These are phyloP conservation scores for Pseudogymnoascus sp. DNA, from an alignment of 2,329 filamentous ascomycete genomes.

Conservation along the genomic window DNA sequence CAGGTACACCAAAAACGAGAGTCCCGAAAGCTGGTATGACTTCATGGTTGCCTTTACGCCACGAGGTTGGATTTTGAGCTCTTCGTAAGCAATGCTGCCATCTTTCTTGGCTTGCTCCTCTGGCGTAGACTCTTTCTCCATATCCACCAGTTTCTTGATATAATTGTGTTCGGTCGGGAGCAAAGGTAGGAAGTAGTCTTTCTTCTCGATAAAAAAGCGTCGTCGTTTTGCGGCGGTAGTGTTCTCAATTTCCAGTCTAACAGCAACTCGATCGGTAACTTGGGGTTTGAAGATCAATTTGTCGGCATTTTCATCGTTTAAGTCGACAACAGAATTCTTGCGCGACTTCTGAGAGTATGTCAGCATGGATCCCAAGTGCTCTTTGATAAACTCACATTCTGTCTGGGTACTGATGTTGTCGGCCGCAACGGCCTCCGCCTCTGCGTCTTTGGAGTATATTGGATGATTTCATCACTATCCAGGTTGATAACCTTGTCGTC, in stretches of 20 bases:
- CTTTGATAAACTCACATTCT: not conserved
- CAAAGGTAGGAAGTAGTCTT: constrained; percentile 28
- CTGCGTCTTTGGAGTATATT: constrained; percentile 1
- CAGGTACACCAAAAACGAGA: constrained; percentile 42
- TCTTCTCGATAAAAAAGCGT: constrained; percentile 29
- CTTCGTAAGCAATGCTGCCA: constrained; percentile 21
- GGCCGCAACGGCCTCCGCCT: not conserved
- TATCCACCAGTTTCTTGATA: constrained; percentile 27
- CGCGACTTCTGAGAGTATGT: constrained; percentile 11
- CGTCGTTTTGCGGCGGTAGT: constrained; percentile 25
- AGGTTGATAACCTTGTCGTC: not conserved
- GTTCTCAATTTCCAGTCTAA: constrained; percentile 25
- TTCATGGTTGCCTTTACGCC: constrained; percentile 43
- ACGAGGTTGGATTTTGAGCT: constrained; percentile 23
- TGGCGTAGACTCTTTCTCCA: constrained; percentile 18
- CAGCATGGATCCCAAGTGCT: not conserved
- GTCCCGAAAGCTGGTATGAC: constrained; percentile 42
- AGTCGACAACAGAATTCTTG: constrained; percentile 11
- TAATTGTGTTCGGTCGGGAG: constrained; percentile 28
- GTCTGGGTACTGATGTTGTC: not conserved
- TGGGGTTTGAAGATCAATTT: constrained; percentile 15
- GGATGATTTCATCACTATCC: not conserved
- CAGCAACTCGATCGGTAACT: constrained; percentile 22
- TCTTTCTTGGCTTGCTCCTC: constrained; percentile 21
- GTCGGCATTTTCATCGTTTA: constrained; percentile 12